Base-by-base conservation (phyloP, 768 basidiomycete species). In the Psilocybe azurescens region DNA sequence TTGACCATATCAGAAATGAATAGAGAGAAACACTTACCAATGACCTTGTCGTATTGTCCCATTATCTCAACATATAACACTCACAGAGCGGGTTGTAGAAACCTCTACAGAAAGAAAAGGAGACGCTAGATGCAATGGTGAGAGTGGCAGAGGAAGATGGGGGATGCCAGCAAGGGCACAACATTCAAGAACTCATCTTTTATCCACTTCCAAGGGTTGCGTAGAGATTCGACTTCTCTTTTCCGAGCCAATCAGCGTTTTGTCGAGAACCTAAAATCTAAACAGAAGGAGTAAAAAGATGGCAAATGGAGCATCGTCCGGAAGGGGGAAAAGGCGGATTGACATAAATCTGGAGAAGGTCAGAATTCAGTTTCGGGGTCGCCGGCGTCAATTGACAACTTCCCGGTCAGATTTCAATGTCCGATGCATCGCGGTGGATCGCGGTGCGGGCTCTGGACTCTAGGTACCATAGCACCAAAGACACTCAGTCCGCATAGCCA, bases 321-420 rank as follows among this genome's bases (percentile, higher is more conserved):
- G 41, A 44, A 44, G 41, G 41, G 41, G 7, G 11, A 16, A 13
- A 44, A 13, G n/a, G 14, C 14, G 14, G 41, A 13, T 44, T 44
- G 41, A 44, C 41, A 44, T 13, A 44, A 13, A 44, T 44, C 41
- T 11, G 14, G 41, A 44, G 41, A 44, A 44, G 41, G 4, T 44
- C 7, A 44, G 41, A 44, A 44, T 44, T 44, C n/a, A 44, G 41
- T 44, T 44, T 44, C 41, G 14, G 41, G 41, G 41, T 44, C 41
- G 41, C 14, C 41, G 41, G 41, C 18, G 29, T 48, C 30, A 3
- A 49, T 44, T 50, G 51, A 7, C 18, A 58, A 47, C 24, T 38
- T 44, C 7, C 11, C 41, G 41, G 41, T 10, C 52, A 81, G 81
- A 81, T 62, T 81, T 81, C 58, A 56, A 68, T 8, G 64, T 69